Base-by-base conservation (phyloP, 1,284 basidiomycete species). In the Ganoderma sinense region DNA sequence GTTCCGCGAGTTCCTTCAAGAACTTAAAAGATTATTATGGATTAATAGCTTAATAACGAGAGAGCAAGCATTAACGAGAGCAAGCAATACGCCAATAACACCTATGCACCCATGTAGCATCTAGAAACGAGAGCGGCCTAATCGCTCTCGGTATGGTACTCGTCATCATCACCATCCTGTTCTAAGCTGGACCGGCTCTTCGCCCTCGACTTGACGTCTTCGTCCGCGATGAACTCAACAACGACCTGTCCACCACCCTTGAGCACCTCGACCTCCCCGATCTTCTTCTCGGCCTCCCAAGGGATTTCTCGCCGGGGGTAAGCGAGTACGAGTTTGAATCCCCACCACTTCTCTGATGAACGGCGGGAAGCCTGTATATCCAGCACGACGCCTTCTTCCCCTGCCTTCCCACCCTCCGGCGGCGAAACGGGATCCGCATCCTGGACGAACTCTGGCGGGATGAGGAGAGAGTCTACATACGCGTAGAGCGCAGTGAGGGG, bases 251-350 rank as follows among this genome's bases (percentile, higher is more conserved):
- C 91, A 4, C 87, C 92, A 29, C 87, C 88, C 71, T 83, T 85
- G 63, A 95, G 79, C 16, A 83, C 86, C 3, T 85, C 82, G 5
- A 93, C 82, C 14, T 87, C 85, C 2, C 79, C 82, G 8, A 95
- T 80, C 58, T 75, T 80, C 60, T 76, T 75, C n/a, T 75, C 80
- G 0, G 80, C 64, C 31, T 77, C 74, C 88, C 88, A 93, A 8
- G 82, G 83, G 62, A 95, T 85, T 78, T 90, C 89, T 62, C 83
- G 82, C 64, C 93, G 83, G 4, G 94, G 94, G 75, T 93, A 96
- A 18, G 92, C 85, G 4, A 86, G 84, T 29, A 87, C 88, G 48
- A 96, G 82, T 68, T 83, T 85, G 84, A 96, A 96, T 2, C 87
- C 89, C 89, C 92, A 94, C 85, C 90, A 93, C 58, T 83, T 80